These are phyloP conservation scores for Ophiosphaerella herpotricha DNA, from an alignment of 2,329 filamentous ascomycete genomes.

Conservation along the genomic window DNA sequence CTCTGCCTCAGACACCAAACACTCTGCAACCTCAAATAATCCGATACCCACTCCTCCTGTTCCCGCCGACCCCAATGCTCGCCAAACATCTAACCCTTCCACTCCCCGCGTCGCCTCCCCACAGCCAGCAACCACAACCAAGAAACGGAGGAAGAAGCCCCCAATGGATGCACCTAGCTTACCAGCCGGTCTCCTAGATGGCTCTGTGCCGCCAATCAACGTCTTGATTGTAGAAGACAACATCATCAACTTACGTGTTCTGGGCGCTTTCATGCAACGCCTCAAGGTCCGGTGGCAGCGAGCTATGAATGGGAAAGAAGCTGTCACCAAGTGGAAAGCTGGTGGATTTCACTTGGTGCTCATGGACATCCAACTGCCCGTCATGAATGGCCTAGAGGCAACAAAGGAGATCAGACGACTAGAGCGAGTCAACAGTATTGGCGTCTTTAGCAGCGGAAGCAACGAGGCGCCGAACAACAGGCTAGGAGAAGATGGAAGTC, in stretches of 20 bases:
- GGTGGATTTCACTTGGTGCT: constrained; percentile 95
- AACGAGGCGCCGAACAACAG: constrained; percentile 43
- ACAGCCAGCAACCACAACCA: constrained; percentile 50
- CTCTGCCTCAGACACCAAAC: constrained; percentile 50
- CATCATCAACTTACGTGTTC: constrained; percentile 90
- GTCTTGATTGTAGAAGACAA: constrained; percentile 98
- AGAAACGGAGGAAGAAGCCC: constrained; percentile 51
- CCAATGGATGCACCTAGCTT: constrained; percentile 47
- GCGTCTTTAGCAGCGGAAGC: constrained; percentile 72
- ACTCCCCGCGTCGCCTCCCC: constrained; percentile 57
- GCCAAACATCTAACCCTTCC: constrained; percentile 49
- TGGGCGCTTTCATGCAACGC: constrained; percentile 94
- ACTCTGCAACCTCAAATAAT: constrained; percentile 50
- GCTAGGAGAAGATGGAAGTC: constrained; percentile 45
- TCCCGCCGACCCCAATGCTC: constrained; percentile 50
- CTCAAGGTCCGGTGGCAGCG: constrained; percentile 96
- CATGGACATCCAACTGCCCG: constrained; percentile 97
- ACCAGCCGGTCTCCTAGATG: constrained; percentile 69
- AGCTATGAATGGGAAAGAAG: constrained; percentile 93
- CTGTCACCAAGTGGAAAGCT: constrained; percentile 87
- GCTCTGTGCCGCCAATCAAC: constrained; percentile 90
- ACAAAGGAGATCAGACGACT: constrained; percentile 91
- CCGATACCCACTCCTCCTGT: constrained; percentile 62
- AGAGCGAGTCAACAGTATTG: constrained; percentile 89
- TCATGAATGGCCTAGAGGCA: constrained; percentile 94